Evolutionary conservation across 2,329 filamentous ascomycete species (phyloP).

Genomic region (Aspergillus hiratsukae): DNA sequence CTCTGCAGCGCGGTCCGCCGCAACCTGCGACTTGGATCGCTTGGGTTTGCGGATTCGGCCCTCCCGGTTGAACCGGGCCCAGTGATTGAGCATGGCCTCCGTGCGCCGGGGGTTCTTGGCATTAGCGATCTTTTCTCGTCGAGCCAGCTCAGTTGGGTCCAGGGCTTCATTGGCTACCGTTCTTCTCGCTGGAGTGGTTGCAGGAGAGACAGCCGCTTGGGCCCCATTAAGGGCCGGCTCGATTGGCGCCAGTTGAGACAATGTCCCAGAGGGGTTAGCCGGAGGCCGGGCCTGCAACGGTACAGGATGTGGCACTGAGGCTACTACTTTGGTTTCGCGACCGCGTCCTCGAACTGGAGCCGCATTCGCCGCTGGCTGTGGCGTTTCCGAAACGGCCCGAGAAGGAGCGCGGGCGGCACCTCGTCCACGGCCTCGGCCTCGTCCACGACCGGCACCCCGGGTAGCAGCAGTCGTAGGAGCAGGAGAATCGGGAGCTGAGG

Average conservation of each 20-base stretch:
- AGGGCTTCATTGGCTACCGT: conserved; percentile 20
- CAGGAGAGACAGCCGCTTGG: conserved; percentile 6
- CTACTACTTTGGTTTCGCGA: conserved; percentile 16
- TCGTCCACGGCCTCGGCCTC: conserved; percentile 29
- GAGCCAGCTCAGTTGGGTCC: conserved; percentile 27
- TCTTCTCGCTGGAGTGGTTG: conserved; percentile 11
- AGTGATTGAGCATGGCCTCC: conserved; percentile 44
- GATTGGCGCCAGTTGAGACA: conserved; percentile 16
- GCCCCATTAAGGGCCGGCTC: conserved; percentile 16
- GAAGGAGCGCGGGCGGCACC: conserved; percentile 21
- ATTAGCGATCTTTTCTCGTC: conserved; percentile 37
- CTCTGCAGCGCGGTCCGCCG: conserved; percentile 34
- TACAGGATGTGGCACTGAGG: conserved; percentile 2
- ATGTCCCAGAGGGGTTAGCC: background rate
- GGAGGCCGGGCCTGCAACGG: conserved; percentile 11
- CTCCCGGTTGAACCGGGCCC: conserved; percentile 41
- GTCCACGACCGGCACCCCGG: conserved; percentile 19
- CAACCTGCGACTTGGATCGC: conserved; percentile 42
- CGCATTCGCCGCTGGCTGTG: conserved; percentile 6
- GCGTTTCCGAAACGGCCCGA: conserved; percentile 18
- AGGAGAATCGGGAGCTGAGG: conserved; percentile 9
- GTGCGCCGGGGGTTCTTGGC: conserved; percentile 43
- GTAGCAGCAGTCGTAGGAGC: background rate
- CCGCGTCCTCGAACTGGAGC: conserved; percentile 2
- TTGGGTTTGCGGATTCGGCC: conserved; percentile 42